phyloP scores from a whole-genome alignment of 2,329 filamentous ascomycete genomes.

The Trichoderma endophyticum region DNA sequence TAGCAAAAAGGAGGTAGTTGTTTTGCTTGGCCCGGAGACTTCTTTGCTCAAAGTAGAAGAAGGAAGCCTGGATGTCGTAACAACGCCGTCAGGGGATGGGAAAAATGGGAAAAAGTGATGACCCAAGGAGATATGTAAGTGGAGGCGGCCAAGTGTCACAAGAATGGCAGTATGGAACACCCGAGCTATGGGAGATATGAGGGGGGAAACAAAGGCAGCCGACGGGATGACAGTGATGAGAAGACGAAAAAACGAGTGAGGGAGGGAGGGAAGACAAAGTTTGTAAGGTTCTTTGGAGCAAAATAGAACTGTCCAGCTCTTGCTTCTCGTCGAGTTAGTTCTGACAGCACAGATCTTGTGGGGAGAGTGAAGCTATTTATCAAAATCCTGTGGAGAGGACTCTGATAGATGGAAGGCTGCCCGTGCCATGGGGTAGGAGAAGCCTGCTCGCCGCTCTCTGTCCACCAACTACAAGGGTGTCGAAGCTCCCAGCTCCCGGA shows the following conservation, averaged over 20 bases:
- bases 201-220: conserved; percentile 3
- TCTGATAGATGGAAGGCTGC: conserved; percentile 7
- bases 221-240: conserved; percentile 16
- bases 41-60: neutral
- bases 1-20: neutral
- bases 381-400: neutral
- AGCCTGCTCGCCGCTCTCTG: neutral
- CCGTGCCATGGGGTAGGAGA: conserved; percentile 10
- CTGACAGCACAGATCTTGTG: neutral
- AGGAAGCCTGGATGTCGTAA: conserved; percentile 11
- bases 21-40: neutral
- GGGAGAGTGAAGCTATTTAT: conserved; percentile 4
- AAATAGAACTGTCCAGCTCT: neutral
- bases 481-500: conserved; percentile 14
- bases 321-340: neutral
- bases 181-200: conserved; percentile 12
- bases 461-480: neutral
- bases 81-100: conserved; percentile 7
- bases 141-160: conserved; percentile 20
- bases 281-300: neutral
- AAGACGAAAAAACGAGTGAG: neutral
- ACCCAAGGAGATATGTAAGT: conserved; percentile 20
- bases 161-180: conserved; percentile 20
- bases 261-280: neutral
- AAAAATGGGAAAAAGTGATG: conserved; percentile 6